These are phyloP conservation scores for Copromyces sp. DNA, from an alignment of 495 filamentous ascomycete genomes.

Conservation along the genomic window DNA sequence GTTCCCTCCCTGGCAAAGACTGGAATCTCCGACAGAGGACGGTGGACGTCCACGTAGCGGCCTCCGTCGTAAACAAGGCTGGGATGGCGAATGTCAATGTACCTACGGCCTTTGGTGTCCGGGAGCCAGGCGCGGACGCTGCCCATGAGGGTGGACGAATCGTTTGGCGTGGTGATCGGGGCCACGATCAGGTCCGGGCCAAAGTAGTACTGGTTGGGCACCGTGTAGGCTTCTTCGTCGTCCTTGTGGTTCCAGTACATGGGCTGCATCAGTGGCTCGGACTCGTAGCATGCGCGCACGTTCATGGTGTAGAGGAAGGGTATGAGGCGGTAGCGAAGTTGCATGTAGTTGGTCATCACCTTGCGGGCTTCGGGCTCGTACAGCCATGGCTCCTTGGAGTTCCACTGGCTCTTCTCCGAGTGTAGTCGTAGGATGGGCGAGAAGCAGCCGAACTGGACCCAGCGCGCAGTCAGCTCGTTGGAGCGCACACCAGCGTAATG, in stretches of 20 bases:
- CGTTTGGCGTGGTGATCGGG: conserved; percentile 39
- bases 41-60: conserved; percentile 35
- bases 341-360: conserved; percentile 37
- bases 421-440: conserved; percentile 50
- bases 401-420: conserved; percentile 41
- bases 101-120: conserved; percentile 17
- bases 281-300: conserved; percentile 28
- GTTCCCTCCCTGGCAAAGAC: conserved; percentile 45
- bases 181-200: conserved; percentile 42
- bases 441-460: conserved; percentile 49
- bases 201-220: conserved; percentile 45
- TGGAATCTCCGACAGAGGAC: conserved; percentile 33
- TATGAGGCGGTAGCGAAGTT: conserved; percentile 42
- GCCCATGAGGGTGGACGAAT: conserved; percentile 27
- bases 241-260: conserved; percentile 50
- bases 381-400: conserved; percentile 48
- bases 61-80: conserved; percentile 43
- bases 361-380: conserved; percentile 27
- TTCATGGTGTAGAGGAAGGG: conserved; percentile 51
- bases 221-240: conserved; percentile 38
- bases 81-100: conserved; percentile 41
- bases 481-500: conserved; percentile 41
- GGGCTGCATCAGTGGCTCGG: conserved; percentile 43
- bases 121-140: conserved; percentile 43
- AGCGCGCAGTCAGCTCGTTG: conserved; percentile 45